Base-by-base conservation (phyloP, 1,284 basidiomycete genomes). In the Ceratobasidium theobromae region DNA sequence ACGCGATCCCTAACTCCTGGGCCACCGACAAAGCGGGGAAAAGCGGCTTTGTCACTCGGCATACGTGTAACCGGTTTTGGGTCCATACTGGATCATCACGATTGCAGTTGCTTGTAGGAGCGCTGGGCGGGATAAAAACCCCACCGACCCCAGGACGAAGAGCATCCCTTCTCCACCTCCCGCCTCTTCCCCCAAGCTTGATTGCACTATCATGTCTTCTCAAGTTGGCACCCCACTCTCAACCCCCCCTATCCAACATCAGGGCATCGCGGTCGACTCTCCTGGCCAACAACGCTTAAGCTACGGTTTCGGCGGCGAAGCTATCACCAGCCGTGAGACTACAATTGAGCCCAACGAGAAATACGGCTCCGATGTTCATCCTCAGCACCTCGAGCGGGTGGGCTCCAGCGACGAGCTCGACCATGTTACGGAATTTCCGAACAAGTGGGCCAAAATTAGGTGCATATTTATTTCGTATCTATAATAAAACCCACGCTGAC, bases 391-490 rank as follows among this genome's bases (percentile, higher is more conserved):
- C 27, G 60, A 64, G 28, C 60, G 27, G 18, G 40, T 27, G 14
- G 38, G 35, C 38, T 32, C 28, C 23, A 28, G 33, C 27, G 28
- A 32, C 49, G 40, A 64, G 5, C 48, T 64, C 45, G 60, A 64
- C 49, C 60, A 64, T 45, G 21, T 64, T n/a, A 64, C 60, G 12
- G 60, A 64, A 38, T 64, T 64, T 25, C 60, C 60, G 0, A 64
- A 64, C 27, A 64, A 64, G 43, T 64, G 60, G 60, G 33, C 60
- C 2, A 64, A 49, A 64, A 53, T 64, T 8, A 52, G 60, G 60
- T 64, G 25, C 16, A 35, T 43, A 48, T 14, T 4, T 16, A 14
- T 25, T 38, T 9, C 27, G 16, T 43, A 8, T 43, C 45, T 6
- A 48, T 48, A 23, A 14, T 21, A 5, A 25, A n/a, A 18, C n/a